Evolutionary conservation across 495 filamentous ascomycete genomes (phyloP).

Genomic region (Pyronema omphalodes): DNA sequence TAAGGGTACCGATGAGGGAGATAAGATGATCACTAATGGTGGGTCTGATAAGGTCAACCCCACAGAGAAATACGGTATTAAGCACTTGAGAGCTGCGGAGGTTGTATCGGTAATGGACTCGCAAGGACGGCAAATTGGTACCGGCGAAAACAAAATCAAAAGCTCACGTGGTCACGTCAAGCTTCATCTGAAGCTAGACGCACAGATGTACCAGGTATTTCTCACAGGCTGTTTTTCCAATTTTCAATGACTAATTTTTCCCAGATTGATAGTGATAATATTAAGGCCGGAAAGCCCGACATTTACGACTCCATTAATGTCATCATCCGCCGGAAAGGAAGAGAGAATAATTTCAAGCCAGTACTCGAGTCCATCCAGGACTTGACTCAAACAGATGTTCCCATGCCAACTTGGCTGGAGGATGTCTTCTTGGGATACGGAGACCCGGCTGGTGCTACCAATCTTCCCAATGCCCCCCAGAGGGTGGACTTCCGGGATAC

Average conservation of each 20-base stretch:
- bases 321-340: slow-evolving; percentile 60
- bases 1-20: slow-evolving; percentile 32
- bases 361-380: slow-evolving; percentile 80
- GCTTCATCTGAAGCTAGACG: slow-evolving; percentile 67
- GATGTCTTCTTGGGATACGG: slow-evolving; percentile 95
- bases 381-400: slow-evolving; percentile 67
- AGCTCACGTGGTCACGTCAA: slow-evolving; percentile 44
- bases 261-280: slow-evolving; percentile 44
- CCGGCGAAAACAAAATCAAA: slow-evolving; percentile 29
- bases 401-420: slow-evolving; percentile 79
- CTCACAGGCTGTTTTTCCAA: background rate
- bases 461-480: slow-evolving; percentile 56
- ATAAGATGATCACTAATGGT: slow-evolving; percentile 37
- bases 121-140: slow-evolving; percentile 50
- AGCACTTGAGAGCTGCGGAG: slow-evolving; percentile 62
- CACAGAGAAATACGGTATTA: slow-evolving; percentile 43
- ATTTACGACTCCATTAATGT: slow-evolving; percentile 78
- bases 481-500: slow-evolving; percentile 83
- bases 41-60: slow-evolving; percentile 31
- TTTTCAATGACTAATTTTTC: slow-evolving; percentile 4
- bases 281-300: slow-evolving; percentile 45
- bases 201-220: slow-evolving; percentile 47
- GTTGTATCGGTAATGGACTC: slow-evolving; percentile 80
- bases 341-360: slow-evolving; percentile 96
- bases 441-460: slow-evolving; percentile 68